Conservation (phyloP, 768 basidiomycete genomes). For the Roridomyces roridus region DNA sequence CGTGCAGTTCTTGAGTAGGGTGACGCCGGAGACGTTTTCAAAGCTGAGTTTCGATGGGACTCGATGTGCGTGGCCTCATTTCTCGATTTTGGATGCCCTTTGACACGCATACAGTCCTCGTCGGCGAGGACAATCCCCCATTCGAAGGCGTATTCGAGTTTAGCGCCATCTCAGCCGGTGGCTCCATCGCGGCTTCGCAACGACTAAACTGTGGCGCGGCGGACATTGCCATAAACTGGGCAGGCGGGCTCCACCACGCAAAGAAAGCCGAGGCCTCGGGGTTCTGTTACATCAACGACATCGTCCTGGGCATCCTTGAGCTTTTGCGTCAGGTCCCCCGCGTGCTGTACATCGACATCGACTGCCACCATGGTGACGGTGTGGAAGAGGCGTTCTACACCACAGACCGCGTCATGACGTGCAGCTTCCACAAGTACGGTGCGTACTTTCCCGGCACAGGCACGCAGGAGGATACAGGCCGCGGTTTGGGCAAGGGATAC, state of each 20-base stretch:
- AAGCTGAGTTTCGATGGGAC: constrained; percentile 85
- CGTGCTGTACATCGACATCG: constrained; percentile 97
- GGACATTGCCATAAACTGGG: constrained; percentile 98
- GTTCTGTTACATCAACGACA: constrained; percentile 99
- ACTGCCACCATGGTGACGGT: constrained; percentile 98
- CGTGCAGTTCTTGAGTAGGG: constrained; percentile 86
- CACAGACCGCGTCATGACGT: constrained; percentile 96
- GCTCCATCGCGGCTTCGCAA: constrained; percentile 89
- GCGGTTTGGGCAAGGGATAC: constrained; percentile 85
- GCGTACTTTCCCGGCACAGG: constrained; percentile 93
- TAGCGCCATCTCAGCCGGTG: constrained; percentile 95
- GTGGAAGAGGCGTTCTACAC: constrained; percentile 99
- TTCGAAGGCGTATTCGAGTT: constrained; percentile 98
- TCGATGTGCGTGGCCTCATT: constrained; percentile 65
- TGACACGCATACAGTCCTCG: constrained; percentile 47
- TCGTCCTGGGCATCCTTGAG: constrained; percentile 93
- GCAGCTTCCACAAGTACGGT: constrained; percentile 96
- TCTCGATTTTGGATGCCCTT: too few relatives aligned
- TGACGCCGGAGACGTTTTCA: constrained; percentile 91
- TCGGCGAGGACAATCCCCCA: constrained; percentile 95
- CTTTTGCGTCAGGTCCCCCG: constrained; percentile 85
- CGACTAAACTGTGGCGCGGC: constrained; percentile 79
- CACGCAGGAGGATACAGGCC: constrained; percentile 84
- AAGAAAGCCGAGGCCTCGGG: constrained; percentile 98
- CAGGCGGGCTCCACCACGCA: constrained; percentile 98